Conservation (phyloP, 768 basidiomycete genomes). For the Dioszegia crocea region DNA sequence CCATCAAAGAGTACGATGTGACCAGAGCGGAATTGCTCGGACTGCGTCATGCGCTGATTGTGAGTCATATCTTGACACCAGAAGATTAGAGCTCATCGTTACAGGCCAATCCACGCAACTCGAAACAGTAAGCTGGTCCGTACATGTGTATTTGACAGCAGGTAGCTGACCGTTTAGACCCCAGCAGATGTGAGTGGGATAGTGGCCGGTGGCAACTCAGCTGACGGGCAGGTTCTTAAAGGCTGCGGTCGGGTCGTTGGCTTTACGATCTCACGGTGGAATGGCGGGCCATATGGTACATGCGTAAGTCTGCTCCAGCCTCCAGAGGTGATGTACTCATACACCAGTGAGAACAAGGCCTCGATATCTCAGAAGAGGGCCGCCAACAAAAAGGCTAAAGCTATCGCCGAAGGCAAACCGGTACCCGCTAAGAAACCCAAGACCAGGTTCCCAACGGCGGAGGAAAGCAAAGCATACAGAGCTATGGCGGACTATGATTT, state of each 20-base stretch:
- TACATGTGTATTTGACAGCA: not conserved
- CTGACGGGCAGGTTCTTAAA: no score
- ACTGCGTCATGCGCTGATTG: constrained; percentile 10
- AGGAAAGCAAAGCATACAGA: not conserved
- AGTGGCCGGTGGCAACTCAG: no score
- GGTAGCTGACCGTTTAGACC: not conserved
- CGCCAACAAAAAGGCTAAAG: not conserved
- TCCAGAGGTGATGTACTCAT: not conserved
- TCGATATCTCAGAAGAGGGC: not conserved
- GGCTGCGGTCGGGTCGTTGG: not conserved
- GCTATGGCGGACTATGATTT: not conserved
- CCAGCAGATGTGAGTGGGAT: no score
- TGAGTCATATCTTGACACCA: not conserved
- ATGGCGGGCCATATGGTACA: not conserved
- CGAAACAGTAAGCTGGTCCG: not conserved
- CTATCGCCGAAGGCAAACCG: not conserved
- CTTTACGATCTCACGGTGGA: not conserved
- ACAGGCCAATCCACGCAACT: not conserved
- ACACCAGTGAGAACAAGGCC: not conserved
- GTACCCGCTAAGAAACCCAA: not conserved
- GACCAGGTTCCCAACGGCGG: not conserved
- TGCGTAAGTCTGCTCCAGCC: not conserved
- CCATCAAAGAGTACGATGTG: constrained; percentile 19
- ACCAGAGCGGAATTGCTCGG: constrained; percentile 23
- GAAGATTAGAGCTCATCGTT: not conserved